A percentile compares a stretch with the other conserved stretches of the same genome.
Evolutionary conservation across 768 basidiomycete species (phyloP).

Genomic region (Hericium rajendrae): DNA sequence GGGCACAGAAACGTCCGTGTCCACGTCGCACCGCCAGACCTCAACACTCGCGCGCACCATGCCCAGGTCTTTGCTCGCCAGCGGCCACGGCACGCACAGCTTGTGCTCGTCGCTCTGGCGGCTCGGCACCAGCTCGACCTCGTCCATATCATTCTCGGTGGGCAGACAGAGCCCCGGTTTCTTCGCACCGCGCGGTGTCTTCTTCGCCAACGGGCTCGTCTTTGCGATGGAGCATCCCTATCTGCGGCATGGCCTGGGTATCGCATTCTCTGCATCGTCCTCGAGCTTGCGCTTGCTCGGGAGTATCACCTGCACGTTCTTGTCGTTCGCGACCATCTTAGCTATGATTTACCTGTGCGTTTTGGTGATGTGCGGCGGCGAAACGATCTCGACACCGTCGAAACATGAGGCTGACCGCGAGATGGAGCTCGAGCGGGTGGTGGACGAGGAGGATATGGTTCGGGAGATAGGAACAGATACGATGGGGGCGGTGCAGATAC

Average conservation of each 20-base stretch:
- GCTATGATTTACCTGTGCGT: background rate
- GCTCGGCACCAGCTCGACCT: constrained; percentile 40
- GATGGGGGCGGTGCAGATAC: constrained; percentile 11
- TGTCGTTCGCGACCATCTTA: background rate
- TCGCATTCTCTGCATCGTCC: background rate
- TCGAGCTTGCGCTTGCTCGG: constrained; percentile 9
- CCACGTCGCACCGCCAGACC: constrained; percentile 31
- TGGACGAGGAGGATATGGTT: background rate
- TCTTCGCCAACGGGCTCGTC: background rate
- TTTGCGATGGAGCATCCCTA: background rate
- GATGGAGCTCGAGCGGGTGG: background rate
- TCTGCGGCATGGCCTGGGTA: background rate
- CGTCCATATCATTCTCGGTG: constrained; percentile 7
- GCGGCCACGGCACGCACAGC: constrained; percentile 25
- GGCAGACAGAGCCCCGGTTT: constrained; percentile 30
- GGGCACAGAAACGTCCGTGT: background rate
- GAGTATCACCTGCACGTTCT: background rate
- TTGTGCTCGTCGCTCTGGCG: constrained; percentile 64
- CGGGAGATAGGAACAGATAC: background rate
- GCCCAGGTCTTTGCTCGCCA: constrained; percentile 17
- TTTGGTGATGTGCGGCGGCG: background rate
- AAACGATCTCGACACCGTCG: background rate
- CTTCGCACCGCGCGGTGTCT: constrained; percentile 16
- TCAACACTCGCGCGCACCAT: constrained; percentile 29
- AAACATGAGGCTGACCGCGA: background rate